Percentiles rank a stretch among this genome's conserved stretches.
These are phyloP conservation scores for Cruciata laevipes DNA, from an alignment of 257 asterid genomes.

Conservation along the genomic window DNA sequence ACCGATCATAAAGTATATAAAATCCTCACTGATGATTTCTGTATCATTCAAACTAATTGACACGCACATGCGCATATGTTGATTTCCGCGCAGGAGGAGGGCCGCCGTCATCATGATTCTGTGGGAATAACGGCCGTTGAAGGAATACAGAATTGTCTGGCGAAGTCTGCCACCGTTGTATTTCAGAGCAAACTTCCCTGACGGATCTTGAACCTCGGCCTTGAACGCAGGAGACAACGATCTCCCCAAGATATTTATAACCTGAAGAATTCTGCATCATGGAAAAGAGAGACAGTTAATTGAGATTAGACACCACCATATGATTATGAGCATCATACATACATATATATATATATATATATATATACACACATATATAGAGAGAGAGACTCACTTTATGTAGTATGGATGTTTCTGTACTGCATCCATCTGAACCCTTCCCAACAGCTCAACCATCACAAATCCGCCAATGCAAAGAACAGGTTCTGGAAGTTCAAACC, in stretches of 20 bases:
- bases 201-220: constrained; percentile 28
- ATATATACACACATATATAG: too few relatives aligned
- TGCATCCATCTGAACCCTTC: constrained; percentile 67
- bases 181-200: constrained; percentile 38
- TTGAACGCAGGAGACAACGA: constrained; percentile 57
- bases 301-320: too few relatives aligned
- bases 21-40: too few relatives aligned
- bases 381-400: constrained; percentile 48
- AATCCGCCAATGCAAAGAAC: constrained; percentile 70
- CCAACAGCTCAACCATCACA: constrained; percentile 63
- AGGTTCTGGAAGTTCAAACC: constrained; percentile 69
- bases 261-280: constrained; percentile 49
- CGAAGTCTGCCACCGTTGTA: constrained; percentile 28
- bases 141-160: background rate
- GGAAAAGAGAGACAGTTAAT: background rate
- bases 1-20: too few relatives aligned
- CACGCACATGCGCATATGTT: too few relatives aligned
- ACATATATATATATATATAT: too few relatives aligned
- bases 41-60: too few relatives aligned
- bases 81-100: too few relatives aligned
- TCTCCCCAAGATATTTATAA: constrained; percentile 51
- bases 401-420: constrained; percentile 33
- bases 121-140: too few relatives aligned
- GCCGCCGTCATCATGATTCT: too few relatives aligned
- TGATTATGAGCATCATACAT: too few relatives aligned